Base-by-base conservation (phyloP, 805 yeast genomes). In the Tetrapisispora taiwanensis region DNA sequence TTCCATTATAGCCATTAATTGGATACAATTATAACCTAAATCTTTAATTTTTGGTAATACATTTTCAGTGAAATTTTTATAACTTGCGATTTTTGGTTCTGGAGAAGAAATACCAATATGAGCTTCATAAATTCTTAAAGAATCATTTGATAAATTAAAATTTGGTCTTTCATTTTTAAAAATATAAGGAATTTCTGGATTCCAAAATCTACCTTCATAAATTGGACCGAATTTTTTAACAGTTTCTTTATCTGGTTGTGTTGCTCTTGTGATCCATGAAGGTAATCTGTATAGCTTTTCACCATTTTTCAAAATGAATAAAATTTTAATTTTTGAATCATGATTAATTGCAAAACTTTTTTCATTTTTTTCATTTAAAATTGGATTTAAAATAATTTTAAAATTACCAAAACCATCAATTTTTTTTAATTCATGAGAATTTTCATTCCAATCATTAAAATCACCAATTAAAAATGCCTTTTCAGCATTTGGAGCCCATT, bases 1-100 rank as follows among this genome's bases (percentile, higher is more conserved):
- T 65, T 90, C 98, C 98, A 90, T 90, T 36, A 90, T 75, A 0
- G 98, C 97, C 98, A 90, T 90, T 58, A 90, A 72, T 66, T 90
- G 98, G 54, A 90, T 83, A 4, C 95, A 80, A 63, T 92, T 87
- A 64, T 90, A 90, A 31, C 97, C 97, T 47, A 89, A 72, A 49
- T 81, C 76, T 53, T 78, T 79, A 52, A 90, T 85, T 37, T 81
- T 72, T n/a, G 97, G 97, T 49, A 90, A 73, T 12, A 88, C 72
- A 51, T 84, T 79, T 37, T 68, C 52, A 13, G 95, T 83, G 62
- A 90, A 90, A 61, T 90, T 94, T 51, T 76, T 79, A 65, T 90
- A 90, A 12, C 90, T 66, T 2, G 95, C 95, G 42, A 92, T 68
- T 46, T 76, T 77, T 30, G 92, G 89, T 46, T 90, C 92, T 1